A percentile compares a stretch with the other conserved stretches of the same genome.
Conservation (phyloP, 192 early-diverging fungal species). For the Obelidium mucronatum region DNA sequence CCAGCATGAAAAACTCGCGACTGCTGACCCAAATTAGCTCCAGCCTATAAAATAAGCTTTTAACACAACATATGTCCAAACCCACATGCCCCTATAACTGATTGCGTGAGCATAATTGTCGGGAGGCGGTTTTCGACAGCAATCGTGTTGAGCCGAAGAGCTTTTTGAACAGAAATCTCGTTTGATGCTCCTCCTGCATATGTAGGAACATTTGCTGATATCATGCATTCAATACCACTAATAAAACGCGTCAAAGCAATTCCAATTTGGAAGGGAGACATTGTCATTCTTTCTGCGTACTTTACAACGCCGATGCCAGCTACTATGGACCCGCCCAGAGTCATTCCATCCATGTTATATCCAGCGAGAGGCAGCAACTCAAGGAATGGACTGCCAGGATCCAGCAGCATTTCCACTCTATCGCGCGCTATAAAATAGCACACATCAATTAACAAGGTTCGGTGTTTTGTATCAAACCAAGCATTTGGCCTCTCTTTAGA, state of each 20-base stretch:
- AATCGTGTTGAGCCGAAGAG: conserved; percentile 61
- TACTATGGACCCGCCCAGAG: conserved; percentile 69
- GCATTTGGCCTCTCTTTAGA: conserved; percentile 64
- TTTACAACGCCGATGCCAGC: conserved; percentile 70
- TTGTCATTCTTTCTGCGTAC: conserved; percentile 35
- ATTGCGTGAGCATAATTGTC: conserved; percentile 62
- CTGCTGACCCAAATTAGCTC: conserved; percentile 72
- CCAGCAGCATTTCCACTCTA: conserved; percentile 63
- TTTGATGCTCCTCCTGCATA: conserved; percentile 70
- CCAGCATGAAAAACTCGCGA: conserved; percentile 71
- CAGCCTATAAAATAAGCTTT: conserved; percentile 48
- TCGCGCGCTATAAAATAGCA: conserved; percentile 54
- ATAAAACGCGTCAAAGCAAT: not conserved
- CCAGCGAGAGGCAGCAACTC: conserved; percentile 70
- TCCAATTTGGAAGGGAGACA: too few species aligned
- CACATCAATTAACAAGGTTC: not conserved
- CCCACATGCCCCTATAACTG: conserved; percentile 49
- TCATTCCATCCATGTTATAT: conserved; percentile 69
- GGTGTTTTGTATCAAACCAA: conserved; percentile 48
- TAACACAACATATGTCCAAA: not conserved
- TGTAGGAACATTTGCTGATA: conserved; percentile 66
- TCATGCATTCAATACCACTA: conserved; percentile 45
- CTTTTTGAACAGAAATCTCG: conserved; percentile 61
- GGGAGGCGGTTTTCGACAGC: conserved; percentile 66
- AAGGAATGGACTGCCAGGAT: conserved; percentile 71